These are phyloP conservation scores for Agarophyton chilense DNA, from an alignment of 23 red algal species.

Conservation along the genomic window DNA sequence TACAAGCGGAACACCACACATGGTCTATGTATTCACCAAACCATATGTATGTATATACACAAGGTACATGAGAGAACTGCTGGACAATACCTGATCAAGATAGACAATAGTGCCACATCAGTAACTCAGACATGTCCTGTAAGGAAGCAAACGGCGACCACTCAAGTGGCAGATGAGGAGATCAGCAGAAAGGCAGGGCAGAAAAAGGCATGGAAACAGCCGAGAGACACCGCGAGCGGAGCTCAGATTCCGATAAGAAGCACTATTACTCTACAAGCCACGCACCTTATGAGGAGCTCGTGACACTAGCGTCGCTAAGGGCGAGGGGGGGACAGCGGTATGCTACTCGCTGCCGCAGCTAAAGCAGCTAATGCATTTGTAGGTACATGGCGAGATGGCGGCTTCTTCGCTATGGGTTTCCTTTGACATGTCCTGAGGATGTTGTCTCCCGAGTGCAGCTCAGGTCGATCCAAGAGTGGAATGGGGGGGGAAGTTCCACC, in stretches of 20 bases:
- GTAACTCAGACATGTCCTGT: too few relatives aligned
- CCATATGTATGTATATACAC: too few relatives aligned
- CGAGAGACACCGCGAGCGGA: too few relatives aligned
- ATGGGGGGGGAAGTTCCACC: background rate
- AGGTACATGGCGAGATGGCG: background rate
- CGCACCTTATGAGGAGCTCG: conserved; percentile 1
- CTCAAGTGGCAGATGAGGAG: too few relatives aligned
- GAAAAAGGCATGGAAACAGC: background rate
- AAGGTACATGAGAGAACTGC: too few relatives aligned
- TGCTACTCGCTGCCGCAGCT: conserved; percentile 58
- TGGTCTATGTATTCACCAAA: too few relatives aligned
- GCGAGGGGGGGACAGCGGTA: conserved; percentile 45
- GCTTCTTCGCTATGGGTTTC: conserved; percentile 2
- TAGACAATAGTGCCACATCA: too few relatives aligned
- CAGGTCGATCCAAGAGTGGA: background rate
- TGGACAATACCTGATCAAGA: too few relatives aligned
- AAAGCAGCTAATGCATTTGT: conserved; percentile 53
- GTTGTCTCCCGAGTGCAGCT: background rate
- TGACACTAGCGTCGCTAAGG: conserved; percentile 4
- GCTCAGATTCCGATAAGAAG: background rate
- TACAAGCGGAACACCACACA: too few relatives aligned
- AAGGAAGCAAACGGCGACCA: too few relatives aligned
- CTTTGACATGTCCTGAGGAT: background rate
- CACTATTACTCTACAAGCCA: background rate
- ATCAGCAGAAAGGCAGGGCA: too few relatives aligned